Conservation (phyloP, 176 grass and related monocot species). For the Sorghum bicolor region Sorghum_bicolor_NCBIv3 NC_012872.2:533001-533500, state of each 20-base stretch:
- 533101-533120: background rate
- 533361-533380: background rate
- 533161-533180: constrained; percentile 11
- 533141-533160: constrained; percentile 12
- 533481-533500: background rate
- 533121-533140: background rate
- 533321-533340: background rate
- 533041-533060: constrained; percentile 37
- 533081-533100: background rate
- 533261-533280: too few species aligned
- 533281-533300: too few species aligned
- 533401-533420: background rate
- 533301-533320: too few species aligned
- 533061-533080: constrained; percentile 26
- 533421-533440: background rate
- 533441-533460: background rate
- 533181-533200: background rate
- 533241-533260: too few species aligned
- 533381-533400: background rate
- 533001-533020: constrained; percentile 36
- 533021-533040: constrained; percentile 8
- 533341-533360: too few species aligned
- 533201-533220: background rate
- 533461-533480: background rate
- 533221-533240: too few species aligned